These are phyloP conservation scores for Monosporascus sp. DNA, from an alignment of 2,329 filamentous ascomycete species.

Conservation along the genomic window DNA sequence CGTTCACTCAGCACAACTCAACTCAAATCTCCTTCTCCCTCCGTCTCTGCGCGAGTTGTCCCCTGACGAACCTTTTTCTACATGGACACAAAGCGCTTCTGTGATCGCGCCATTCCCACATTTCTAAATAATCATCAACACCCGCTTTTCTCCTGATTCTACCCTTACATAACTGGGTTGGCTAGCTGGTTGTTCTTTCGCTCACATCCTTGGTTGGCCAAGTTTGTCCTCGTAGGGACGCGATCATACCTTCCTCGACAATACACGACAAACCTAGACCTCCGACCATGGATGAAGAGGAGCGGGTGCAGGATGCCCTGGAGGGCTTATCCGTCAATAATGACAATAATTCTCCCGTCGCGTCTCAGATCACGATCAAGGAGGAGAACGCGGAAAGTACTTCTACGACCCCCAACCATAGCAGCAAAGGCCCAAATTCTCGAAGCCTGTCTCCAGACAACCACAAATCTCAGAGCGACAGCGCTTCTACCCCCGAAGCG, in stretches of 20 bases:
- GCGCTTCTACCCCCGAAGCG: constrained; percentile 41
- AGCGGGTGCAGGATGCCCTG: constrained; percentile 26
- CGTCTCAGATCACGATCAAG: constrained; percentile 27
- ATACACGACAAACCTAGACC: constrained; percentile 1
- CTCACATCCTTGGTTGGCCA: neutral
- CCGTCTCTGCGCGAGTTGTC: neutral
- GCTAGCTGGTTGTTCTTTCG: neutral
- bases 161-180: neutral
- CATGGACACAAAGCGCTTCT: constrained; percentile 10
- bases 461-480: constrained; percentile 41
- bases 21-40: neutral
- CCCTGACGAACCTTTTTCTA: constrained; percentile 1
- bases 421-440: constrained; percentile 34
- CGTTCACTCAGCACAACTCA: neutral
- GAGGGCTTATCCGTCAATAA: constrained; percentile 41
- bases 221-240: constrained; percentile 1
- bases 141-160: constrained; percentile 3
- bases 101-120: constrained; percentile 6
- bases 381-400: constrained; percentile 32
- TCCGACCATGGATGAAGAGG: constrained; percentile 26
- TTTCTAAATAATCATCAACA: constrained; percentile 1
- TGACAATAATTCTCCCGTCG: constrained; percentile 10
- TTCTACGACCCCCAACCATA: constrained; percentile 32
- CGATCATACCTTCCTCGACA: constrained; percentile 1
- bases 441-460: constrained; percentile 40